Conservation (phyloP, 148 eudicot species). For the Fallopia convolvulus region DNA sequence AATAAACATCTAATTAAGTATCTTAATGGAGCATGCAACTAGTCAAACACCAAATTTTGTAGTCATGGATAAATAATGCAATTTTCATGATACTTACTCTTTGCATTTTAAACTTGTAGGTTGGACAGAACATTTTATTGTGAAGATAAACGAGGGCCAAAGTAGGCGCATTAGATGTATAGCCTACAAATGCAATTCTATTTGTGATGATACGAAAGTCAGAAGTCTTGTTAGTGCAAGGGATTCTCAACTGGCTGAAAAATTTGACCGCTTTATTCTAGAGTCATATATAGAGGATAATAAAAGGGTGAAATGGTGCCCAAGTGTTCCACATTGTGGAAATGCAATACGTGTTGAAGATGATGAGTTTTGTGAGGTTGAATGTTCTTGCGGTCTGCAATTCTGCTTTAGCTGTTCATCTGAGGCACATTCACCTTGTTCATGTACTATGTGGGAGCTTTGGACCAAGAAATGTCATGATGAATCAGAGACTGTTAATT, state of each 20-base stretch:
- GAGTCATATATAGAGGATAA: slow-evolving; percentile 83
- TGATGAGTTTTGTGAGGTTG: slow-evolving; percentile 61
- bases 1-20: neutral
- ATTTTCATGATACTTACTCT: neutral
- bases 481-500: slow-evolving; percentile 58
- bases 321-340: slow-evolving; percentile 74
- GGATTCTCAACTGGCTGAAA: slow-evolving; percentile 46
- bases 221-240: slow-evolving; percentile 44
- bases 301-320: slow-evolving; percentile 74
- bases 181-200: slow-evolving; percentile 62
- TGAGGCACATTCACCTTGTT: slow-evolving; percentile 79
- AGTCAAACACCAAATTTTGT: neutral
- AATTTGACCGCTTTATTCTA: slow-evolving; percentile 62
- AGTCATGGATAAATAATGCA: neutral
- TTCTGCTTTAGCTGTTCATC: slow-evolving; percentile 64
- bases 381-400: slow-evolving; percentile 65
- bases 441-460: slow-evolving; percentile 70
- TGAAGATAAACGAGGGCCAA: slow-evolving; percentile 66
- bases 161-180: slow-evolving; percentile 67
- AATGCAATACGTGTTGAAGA: slow-evolving; percentile 66
- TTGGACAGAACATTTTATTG: slow-evolving; percentile 70
- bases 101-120: slow-evolving; percentile 26
- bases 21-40: neutral
- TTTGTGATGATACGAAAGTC: slow-evolving; percentile 60
- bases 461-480: slow-evolving; percentile 65